Evolutionary conservation across 306 rosid species (phyloP).

Genomic region (Medicago ruthenica): DNA sequence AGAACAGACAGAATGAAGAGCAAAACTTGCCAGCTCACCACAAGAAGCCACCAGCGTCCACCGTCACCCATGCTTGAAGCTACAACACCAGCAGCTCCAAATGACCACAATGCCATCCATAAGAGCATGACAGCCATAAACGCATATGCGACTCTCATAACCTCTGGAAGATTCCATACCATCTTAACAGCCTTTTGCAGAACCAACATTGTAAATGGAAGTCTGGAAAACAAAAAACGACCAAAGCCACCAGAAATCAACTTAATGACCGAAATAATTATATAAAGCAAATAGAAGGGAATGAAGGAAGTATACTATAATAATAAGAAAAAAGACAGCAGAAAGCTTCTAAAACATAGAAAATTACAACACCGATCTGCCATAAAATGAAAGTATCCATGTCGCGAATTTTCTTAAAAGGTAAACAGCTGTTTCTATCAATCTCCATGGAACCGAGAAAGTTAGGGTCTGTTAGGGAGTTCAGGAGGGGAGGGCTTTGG

Average conservation of each 20-base stretch:
- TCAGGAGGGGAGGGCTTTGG: no score
- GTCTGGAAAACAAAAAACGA: slow-evolving; percentile 57
- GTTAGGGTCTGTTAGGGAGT: no score
- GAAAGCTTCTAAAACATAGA: background rate
- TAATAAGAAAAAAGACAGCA: slow-evolving; percentile 2
- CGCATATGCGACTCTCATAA: slow-evolving; percentile 77
- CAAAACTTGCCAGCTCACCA: slow-evolving; percentile 99
- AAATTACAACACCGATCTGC: background rate
- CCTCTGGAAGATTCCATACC: slow-evolving; percentile 89
- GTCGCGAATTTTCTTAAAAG: background rate
- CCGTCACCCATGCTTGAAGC: slow-evolving; percentile 92
- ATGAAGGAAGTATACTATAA: background rate
- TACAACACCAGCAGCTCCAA: slow-evolving; percentile 98
- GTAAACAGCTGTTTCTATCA: background rate
- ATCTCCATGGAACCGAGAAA: background rate
- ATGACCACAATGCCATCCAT: slow-evolving; percentile 95
- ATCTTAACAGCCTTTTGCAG: slow-evolving; percentile 90
- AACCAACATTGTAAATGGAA: slow-evolving; percentile 96
- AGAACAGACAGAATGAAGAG: slow-evolving; percentile 58
- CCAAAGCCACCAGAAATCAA: slow-evolving; percentile 35
- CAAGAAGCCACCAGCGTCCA: slow-evolving; percentile 99
- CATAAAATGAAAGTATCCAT: background rate
- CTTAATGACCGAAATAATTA: slow-evolving; percentile 11
- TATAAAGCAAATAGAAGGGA: background rate
- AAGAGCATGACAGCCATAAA: slow-evolving; percentile 85